phyloP scores from a whole-genome alignment of 208 protist species.

The Sergeia podlipaevii region DNA sequence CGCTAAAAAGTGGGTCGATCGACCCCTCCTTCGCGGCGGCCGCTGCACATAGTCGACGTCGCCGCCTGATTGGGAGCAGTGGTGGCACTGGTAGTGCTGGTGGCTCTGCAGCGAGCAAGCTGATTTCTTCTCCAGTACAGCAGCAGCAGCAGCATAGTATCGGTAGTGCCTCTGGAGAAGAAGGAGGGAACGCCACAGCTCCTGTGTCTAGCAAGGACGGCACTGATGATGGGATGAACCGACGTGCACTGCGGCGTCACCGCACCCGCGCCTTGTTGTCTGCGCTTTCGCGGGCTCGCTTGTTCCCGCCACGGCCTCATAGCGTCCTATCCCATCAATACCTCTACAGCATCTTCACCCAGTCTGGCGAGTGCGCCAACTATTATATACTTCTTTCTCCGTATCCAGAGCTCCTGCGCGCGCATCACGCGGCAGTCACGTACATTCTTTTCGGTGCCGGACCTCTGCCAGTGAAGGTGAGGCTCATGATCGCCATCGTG shows the following conservation, averaged over 20 bases:
- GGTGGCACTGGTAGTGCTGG: neutral
- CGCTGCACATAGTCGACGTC: too few relatives aligned
- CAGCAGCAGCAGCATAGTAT: constrained; percentile 9
- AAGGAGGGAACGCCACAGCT: neutral
- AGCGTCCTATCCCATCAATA: constrained; percentile 27
- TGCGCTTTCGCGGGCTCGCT: constrained; percentile 32
- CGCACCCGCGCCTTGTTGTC: constrained; percentile 21
- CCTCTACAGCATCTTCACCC: constrained; percentile 57
- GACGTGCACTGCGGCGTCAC: constrained; percentile 12
- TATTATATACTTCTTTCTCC: constrained; percentile 65
- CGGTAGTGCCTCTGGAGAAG: neutral
- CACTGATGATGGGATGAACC: neutral
- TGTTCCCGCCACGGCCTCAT: constrained; percentile 22
- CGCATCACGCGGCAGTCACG: constrained; percentile 52
- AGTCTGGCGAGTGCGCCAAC: constrained; percentile 52
- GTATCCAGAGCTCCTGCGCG: constrained; percentile 58
- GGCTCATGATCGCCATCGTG: constrained; percentile 83
- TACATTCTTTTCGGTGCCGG: constrained; percentile 80
- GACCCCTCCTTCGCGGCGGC: too few relatives aligned
- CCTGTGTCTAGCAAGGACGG: neutral
- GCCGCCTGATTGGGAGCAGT: too few relatives aligned
- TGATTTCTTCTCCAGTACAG: neutral
- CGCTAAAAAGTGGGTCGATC: too few relatives aligned
- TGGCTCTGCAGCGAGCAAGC: neutral
- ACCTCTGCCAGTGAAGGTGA: constrained; percentile 59